These are phyloP conservation scores for Globisporangium acanthophoron DNA, from an alignment of 352 stramenopile species.

Conservation along the genomic window DNA sequence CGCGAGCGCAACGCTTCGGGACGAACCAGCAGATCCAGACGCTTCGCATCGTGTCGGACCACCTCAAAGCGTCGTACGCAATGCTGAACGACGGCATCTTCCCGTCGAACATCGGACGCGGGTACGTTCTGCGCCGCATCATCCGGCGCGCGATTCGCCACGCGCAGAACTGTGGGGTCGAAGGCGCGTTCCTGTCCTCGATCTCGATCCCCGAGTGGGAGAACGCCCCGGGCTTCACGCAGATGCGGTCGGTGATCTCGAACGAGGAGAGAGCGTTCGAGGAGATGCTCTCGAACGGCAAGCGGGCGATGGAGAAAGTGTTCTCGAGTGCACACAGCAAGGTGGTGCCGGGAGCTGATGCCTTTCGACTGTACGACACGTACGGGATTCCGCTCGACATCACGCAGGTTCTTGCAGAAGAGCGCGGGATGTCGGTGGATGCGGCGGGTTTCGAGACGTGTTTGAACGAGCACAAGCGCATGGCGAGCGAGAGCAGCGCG, in stretches of 20 bases:
- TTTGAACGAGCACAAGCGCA: slow-evolving; percentile 46
- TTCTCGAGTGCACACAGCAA: slow-evolving; percentile 26
- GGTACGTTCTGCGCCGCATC: slow-evolving; percentile 95
- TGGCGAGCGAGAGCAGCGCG: slow-evolving; percentile 32
- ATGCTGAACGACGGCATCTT: slow-evolving; percentile 93
- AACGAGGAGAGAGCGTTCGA: slow-evolving; percentile 74
- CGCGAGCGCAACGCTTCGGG: slow-evolving; percentile 38
- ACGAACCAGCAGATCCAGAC: slow-evolving; percentile 48
- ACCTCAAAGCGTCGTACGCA: slow-evolving; percentile 93
- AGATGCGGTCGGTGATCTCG: slow-evolving; percentile 59
- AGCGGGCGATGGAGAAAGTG: slow-evolving; percentile 54
- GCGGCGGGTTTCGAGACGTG: slow-evolving; percentile 36
- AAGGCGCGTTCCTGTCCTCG: slow-evolving; percentile 41
- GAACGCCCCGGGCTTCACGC: slow-evolving; percentile 25
- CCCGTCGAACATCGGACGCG: slow-evolving; percentile 93
- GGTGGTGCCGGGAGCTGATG: slow-evolving; percentile 39
- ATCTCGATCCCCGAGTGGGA: slow-evolving; percentile 48
- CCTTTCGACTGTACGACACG: slow-evolving; percentile 73
- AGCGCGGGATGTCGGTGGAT: slow-evolving; percentile 56
- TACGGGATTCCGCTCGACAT: slow-evolving; percentile 77
- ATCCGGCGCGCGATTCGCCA: slow-evolving; percentile 85
- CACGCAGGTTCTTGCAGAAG: slow-evolving; percentile 57
- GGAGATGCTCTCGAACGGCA: slow-evolving; percentile 62
- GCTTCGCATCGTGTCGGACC: slow-evolving; percentile 92
- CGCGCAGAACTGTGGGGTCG: slow-evolving; percentile 54